Conservation (phyloP, 495 filamentous ascomycete species). For the Letharia lupina region DNA sequence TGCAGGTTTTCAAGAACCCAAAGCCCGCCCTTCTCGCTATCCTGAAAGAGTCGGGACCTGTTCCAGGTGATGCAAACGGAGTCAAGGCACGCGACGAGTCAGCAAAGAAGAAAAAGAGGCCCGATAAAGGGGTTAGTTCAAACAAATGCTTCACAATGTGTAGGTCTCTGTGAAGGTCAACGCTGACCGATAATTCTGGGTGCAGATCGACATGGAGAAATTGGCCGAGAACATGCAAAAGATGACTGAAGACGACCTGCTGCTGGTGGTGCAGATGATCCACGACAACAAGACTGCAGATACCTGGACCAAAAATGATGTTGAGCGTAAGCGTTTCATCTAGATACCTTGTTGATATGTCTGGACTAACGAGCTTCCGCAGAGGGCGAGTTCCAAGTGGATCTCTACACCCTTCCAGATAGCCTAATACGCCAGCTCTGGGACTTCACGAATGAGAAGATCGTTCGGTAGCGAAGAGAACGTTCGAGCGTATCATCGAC, state of each 20-base stretch:
- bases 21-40: conserved; percentile 66
- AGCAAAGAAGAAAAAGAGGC: conserved; percentile 67
- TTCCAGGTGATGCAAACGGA: conserved; percentile 66
- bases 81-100: conserved; percentile 49
- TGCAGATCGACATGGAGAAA: conserved; percentile 84
- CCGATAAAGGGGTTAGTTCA: conserved; percentile 53
- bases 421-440: conserved; percentile 75
- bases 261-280: conserved; percentile 94
- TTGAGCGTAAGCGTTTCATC: conserved; percentile 60
- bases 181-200: conserved; percentile 18
- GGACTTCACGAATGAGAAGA: conserved; percentile 60
- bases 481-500: neutral
- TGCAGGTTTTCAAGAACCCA: conserved; percentile 80
- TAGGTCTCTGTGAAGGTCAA: neutral
- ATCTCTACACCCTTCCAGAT: conserved; percentile 91
- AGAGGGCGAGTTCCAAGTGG: conserved; percentile 98
- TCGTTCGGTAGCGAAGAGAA: conserved; percentile 10
- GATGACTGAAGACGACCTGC: conserved; percentile 77
- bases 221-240: conserved; percentile 86
- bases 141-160: neutral
- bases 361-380: conserved; percentile 11
- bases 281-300: conserved; percentile 89
- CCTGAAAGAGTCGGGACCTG: conserved; percentile 72
- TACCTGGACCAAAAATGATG: conserved; percentile 94
- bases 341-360: neutral